Conservation (phyloP, 2,329 filamentous ascomycete species). For the Ceratocystis alfenasii region DNA sequence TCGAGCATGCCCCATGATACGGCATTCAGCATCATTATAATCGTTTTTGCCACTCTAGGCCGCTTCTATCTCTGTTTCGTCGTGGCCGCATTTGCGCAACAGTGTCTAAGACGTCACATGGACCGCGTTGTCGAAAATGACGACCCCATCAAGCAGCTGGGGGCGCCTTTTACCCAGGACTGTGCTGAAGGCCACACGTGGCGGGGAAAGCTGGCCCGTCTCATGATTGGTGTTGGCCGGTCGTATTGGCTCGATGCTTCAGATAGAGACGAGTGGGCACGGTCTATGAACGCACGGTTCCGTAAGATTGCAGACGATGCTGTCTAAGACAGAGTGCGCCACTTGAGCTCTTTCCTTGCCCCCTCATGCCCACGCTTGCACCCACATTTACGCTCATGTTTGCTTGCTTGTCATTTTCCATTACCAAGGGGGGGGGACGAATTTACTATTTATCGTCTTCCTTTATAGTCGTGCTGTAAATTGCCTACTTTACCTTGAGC, state of each 20-base stretch:
- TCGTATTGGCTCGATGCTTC: conserved; percentile 70
- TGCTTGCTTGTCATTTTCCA: neutral
- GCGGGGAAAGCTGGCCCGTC: conserved; percentile 64
- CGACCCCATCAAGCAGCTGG: conserved; percentile 19
- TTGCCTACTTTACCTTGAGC: neutral
- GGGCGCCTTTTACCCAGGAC: conserved; percentile 55
- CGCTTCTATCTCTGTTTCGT: conserved; percentile 75
- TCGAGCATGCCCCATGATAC: conserved; percentile 41
- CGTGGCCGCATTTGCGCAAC: conserved; percentile 69
- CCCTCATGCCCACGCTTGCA: no score
- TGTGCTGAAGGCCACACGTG: conserved; percentile 68
- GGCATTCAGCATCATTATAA: conserved; percentile 65
- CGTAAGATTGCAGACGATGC: conserved; percentile 22
- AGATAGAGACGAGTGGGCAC: conserved; percentile 57
- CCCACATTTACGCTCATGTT: no score
- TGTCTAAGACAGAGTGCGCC: conserved; percentile 16
- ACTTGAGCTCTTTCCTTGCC: neutral
- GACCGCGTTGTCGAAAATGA: conserved; percentile 20
- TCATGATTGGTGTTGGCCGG: conserved; percentile 61
- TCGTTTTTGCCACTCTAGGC: conserved; percentile 60
- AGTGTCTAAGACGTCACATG: conserved; percentile 57
- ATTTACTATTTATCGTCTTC: neutral
- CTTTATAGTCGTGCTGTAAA: neutral
- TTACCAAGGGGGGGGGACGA: neutral
- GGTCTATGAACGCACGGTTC: conserved; percentile 26